Evolutionary conservation across 2,329 filamentous ascomycete genomes (phyloP).

Genomic region (Colletotrichum noveboracense): DNA sequence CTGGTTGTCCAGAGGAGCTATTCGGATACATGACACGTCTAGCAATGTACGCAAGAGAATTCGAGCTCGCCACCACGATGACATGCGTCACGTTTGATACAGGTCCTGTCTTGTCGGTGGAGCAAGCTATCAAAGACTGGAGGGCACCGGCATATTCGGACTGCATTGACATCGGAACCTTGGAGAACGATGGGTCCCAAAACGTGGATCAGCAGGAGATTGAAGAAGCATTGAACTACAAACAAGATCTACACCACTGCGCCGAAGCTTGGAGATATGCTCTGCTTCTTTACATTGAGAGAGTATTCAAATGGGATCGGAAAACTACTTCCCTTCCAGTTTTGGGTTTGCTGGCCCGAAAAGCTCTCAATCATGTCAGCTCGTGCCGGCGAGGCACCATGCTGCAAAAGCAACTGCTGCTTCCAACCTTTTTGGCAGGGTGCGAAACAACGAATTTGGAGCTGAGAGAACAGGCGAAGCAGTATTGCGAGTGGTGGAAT

Average conservation of each 20-base stretch:
- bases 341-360: constrained; percentile 28
- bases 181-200: neutral
- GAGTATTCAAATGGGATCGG: constrained; percentile 30
- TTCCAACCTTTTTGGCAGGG: constrained; percentile 39
- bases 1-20: constrained; percentile 35
- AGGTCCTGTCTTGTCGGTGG: constrained; percentile 24
- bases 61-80: constrained; percentile 31
- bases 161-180: neutral
- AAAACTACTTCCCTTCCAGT: neutral
- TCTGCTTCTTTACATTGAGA: constrained; percentile 35
- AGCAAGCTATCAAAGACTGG: constrained; percentile 26
- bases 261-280: constrained; percentile 38
- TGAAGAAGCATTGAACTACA: constrained; percentile 19
- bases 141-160: constrained; percentile 12
- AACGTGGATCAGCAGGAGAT: neutral
- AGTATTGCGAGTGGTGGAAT: constrained; percentile 36
- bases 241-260: constrained; percentile 35
- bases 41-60: constrained; percentile 32
- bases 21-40: constrained; percentile 32
- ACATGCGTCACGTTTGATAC: constrained; percentile 33
- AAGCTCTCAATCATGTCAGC: constrained; percentile 33
- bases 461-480: constrained; percentile 26
- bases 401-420: constrained; percentile 39
- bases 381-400: constrained; percentile 31
- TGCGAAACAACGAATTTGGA: constrained; percentile 30